A percentile compares a stretch with the other conserved stretches of the same genome.
Conservation (phyloP, 257 asterid genomes). For the Solanum sitiens region DNA sequence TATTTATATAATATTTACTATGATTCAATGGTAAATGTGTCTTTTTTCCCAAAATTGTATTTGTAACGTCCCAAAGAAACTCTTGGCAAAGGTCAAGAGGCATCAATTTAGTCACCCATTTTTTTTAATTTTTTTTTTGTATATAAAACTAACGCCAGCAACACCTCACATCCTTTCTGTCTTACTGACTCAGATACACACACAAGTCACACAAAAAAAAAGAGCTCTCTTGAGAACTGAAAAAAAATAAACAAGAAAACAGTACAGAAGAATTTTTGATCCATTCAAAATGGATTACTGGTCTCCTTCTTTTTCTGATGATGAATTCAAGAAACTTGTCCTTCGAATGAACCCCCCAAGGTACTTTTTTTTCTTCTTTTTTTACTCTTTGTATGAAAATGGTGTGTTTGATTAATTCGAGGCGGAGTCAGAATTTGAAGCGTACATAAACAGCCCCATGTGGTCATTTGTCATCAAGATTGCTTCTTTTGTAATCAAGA, state of each 20-base stretch:
- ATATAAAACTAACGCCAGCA: neutral
- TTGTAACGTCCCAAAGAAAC: neutral
- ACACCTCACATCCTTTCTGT: neutral
- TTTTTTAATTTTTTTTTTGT: neutral
- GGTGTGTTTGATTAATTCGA: neutral
- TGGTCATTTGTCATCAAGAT: neutral
- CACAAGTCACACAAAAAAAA: neutral
- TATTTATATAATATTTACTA: too few relatives aligned
- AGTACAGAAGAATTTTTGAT: neutral
- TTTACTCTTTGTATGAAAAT: neutral
- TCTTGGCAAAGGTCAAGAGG: slow-evolving; percentile 35
- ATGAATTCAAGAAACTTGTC: slow-evolving; percentile 76
- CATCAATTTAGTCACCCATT: neutral
- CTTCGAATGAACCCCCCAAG: slow-evolving; percentile 79
- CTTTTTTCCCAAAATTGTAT: neutral
- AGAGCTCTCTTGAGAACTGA: neutral
- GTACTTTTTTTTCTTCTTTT: slow-evolving; percentile 13
- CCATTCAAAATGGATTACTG: slow-evolving; percentile 36
- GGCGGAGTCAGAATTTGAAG: neutral
- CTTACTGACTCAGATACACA: neutral
- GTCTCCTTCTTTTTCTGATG: slow-evolving; percentile 50
- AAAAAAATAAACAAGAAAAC: neutral
- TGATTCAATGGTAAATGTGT: too few relatives aligned
- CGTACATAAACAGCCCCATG: neutral
- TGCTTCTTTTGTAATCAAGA: too few relatives aligned